These are phyloP conservation scores for Patellifolia procumbens DNA, from an alignment of 179 eudicot species.

Conservation along the genomic window DNA sequence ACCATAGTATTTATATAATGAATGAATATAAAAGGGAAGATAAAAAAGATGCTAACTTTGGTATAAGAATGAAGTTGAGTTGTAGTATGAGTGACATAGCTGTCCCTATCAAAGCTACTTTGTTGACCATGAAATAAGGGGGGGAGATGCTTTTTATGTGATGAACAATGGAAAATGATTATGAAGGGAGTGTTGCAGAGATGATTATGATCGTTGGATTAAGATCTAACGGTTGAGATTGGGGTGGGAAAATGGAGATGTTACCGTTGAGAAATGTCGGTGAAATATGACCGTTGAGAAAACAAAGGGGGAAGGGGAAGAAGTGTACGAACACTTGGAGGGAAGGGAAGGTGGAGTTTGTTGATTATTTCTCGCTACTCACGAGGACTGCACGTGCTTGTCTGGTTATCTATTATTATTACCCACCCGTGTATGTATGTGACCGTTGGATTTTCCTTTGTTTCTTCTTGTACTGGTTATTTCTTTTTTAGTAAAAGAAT, in stretches of 20 bases:
- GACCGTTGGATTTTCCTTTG: conserved; percentile 56
- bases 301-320: conserved; percentile 13
- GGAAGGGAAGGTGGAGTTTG: conserved; percentile 15
- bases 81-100: conserved; percentile 30
- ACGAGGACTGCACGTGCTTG: conserved; percentile 52
- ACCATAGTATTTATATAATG: conserved; percentile 40
- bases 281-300: conserved; percentile 67
- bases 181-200: conserved; percentile 14
- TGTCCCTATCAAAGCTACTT: conserved; percentile 44
- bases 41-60: conserved; percentile 20
- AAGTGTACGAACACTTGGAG: conserved; percentile 31
- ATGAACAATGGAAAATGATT: conserved; percentile 12
- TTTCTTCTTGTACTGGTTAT: neutral
- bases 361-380: conserved; percentile 7
- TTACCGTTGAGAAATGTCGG: conserved; percentile 66
- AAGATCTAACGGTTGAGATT: conserved; percentile 47
- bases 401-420: conserved; percentile 26
- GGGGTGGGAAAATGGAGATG: conserved; percentile 19
- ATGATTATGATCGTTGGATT: conserved; percentile 47
- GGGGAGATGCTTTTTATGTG: conserved; percentile 20
- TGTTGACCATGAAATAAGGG: no score
- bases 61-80: no score
- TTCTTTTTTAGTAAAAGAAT: neutral
- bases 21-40: neutral
- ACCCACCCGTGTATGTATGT: conserved; percentile 30